Conservation (phyloP, 768 basidiomycete genomes). For the Boletus sp. region DNA sequence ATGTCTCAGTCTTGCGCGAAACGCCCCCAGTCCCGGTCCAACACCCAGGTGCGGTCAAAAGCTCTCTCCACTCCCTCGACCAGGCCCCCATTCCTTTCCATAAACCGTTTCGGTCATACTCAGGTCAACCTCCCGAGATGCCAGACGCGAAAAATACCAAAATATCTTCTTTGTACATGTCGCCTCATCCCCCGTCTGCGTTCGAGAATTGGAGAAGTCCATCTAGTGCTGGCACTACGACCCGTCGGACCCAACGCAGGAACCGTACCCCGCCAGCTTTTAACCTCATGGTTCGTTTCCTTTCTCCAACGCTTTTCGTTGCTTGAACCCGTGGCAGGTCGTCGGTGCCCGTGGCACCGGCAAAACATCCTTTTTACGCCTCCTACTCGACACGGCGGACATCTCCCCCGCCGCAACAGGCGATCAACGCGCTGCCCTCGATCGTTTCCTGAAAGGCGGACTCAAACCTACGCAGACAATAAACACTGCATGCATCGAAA, state of each 20-base stretch:
- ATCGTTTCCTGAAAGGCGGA: slow-evolving; percentile 60
- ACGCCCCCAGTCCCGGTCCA: slow-evolving; percentile 29
- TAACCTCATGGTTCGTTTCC: slow-evolving; percentile 71
- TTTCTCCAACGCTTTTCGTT: background rate
- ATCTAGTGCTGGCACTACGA: slow-evolving; percentile 35
- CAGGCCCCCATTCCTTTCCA: slow-evolving; percentile 70
- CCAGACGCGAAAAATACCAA: slow-evolving; percentile 38
- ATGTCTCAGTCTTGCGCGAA: slow-evolving; percentile 63
- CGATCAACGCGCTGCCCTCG: slow-evolving; percentile 66
- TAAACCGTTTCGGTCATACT: slow-evolving; percentile 67
- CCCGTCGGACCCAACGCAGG: slow-evolving; percentile 63
- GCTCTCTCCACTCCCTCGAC: slow-evolving; percentile 56
- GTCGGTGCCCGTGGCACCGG: slow-evolving; percentile 80
- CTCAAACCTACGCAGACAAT: slow-evolving; percentile 63
- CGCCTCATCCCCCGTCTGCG: slow-evolving; percentile 52
- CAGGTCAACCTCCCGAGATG: slow-evolving; percentile 35
- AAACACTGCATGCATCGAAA: slow-evolving; percentile 71
- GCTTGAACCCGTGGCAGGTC: slow-evolving; percentile 46
- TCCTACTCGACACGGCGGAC: slow-evolving; percentile 83
- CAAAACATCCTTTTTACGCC: slow-evolving; percentile 78
- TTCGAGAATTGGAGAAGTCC: slow-evolving; percentile 56
- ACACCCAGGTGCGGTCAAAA: slow-evolving; percentile 69
- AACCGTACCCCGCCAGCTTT: slow-evolving; percentile 71
- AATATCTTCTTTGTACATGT: slow-evolving; percentile 73
- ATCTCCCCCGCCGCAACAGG: slow-evolving; percentile 73